These are phyloP conservation scores for Suillus plorans DNA, from an alignment of 768 basidiomycete genomes.

Conservation along the genomic window DNA sequence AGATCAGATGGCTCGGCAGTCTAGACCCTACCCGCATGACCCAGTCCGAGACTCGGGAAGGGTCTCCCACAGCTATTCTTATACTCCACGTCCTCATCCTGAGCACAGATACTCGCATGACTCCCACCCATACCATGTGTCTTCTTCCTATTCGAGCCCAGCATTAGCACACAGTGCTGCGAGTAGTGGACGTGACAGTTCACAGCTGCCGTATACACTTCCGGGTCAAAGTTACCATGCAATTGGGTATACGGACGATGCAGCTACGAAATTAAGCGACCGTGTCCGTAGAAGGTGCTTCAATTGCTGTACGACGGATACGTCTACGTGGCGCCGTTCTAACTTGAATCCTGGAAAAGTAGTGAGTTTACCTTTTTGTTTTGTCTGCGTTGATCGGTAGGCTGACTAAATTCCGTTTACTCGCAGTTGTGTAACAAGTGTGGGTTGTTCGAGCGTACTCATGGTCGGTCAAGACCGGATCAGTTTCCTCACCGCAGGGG, in stretches of 20 bases:
- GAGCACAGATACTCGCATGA: constrained; percentile 35
- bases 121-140: constrained; percentile 30
- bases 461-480: constrained; percentile 74
- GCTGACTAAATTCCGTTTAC: constrained; percentile 8
- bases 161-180: constrained; percentile 23
- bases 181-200: constrained; percentile 21
- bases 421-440: constrained; percentile 59
- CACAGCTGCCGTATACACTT: constrained; percentile 34
- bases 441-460: constrained; percentile 78
- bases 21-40: constrained; percentile 33
- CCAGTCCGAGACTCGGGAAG: constrained; percentile 31
- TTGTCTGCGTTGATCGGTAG: not conserved
- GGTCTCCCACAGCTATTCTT: constrained; percentile 36
- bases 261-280: constrained; percentile 77
- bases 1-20: constrained; percentile 30
- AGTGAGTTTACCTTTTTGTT: constrained; percentile 29
- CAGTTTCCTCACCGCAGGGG: constrained; percentile 82
- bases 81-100: constrained; percentile 25
- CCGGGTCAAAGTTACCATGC: constrained; percentile 38
- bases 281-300: constrained; percentile 75
- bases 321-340: constrained; percentile 76
- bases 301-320: constrained; percentile 85
- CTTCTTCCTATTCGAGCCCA: constrained; percentile 26
- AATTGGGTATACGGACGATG: constrained; percentile 69
- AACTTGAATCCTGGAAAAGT: constrained; percentile 84